These are phyloP conservation scores for Populus trichocarpa DNA, from an alignment of 441 rosid species.

Conservation along the genomic window DNA sequence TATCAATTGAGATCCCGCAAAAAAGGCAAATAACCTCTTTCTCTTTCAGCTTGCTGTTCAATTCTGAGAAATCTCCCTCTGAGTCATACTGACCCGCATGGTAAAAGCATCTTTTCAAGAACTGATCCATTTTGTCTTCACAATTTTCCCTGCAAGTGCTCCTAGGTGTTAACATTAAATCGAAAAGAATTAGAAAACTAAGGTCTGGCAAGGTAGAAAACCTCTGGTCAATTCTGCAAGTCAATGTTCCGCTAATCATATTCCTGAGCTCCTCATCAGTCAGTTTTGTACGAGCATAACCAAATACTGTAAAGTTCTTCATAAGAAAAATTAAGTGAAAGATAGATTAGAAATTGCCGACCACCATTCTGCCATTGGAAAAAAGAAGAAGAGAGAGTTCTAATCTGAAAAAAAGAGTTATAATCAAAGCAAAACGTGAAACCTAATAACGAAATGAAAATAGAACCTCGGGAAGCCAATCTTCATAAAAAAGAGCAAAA, in stretches of 20 bases:
- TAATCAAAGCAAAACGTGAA: background rate
- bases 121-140: slow-evolving; percentile 74
- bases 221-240: slow-evolving; percentile 94
- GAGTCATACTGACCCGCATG: slow-evolving; percentile 81
- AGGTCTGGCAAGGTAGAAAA: slow-evolving; percentile 14
- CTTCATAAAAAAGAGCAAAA: slow-evolving; percentile 86
- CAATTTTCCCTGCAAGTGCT: slow-evolving; percentile 63
- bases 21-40: slow-evolving; percentile 52
- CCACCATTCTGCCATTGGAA: slow-evolving; percentile 1
- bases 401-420: background rate
- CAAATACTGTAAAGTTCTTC: slow-evolving; percentile 66
- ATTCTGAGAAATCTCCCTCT: slow-evolving; percentile 64
- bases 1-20: background rate
- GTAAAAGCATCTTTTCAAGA: slow-evolving; percentile 80
- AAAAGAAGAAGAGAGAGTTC: background rate
- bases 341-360: slow-evolving; percentile 5
- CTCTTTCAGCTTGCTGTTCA: slow-evolving; percentile 71
- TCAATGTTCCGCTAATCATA: slow-evolving; percentile 72
- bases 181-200: background rate
- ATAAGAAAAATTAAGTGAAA: background rate
- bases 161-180: background rate
- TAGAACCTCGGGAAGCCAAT: slow-evolving; percentile 63
- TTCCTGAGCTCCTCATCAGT: slow-evolving; percentile 76
- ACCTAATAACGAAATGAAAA: background rate
- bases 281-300: slow-evolving; percentile 72